Percentiles rank a stretch among this genome's conserved stretches.
Evolutionary conservation across 805 yeast genomes (phyloP).

Genomic region (Lipomyces japonicus): DNA sequence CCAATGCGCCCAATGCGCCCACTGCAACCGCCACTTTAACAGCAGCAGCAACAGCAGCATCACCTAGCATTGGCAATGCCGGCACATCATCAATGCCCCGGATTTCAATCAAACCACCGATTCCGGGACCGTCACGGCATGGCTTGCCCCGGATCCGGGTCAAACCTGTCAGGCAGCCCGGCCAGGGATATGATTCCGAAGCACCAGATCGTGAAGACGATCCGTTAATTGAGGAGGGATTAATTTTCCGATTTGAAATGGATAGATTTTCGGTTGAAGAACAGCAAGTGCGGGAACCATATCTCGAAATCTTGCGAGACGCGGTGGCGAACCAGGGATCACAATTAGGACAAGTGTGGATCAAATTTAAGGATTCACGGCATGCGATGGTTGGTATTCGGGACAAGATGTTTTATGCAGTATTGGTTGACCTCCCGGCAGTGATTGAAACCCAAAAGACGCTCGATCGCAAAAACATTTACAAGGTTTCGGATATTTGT

Average conservation of each 20-base stretch:
- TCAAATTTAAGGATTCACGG: constrained; percentile 78
- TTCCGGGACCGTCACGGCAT: constrained; percentile 7
- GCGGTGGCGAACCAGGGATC: constrained; percentile 43
- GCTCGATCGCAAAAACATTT: constrained; percentile 80
- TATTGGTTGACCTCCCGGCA: constrained; percentile 85
- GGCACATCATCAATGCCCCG: constrained; percentile 10
- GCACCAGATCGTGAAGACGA: constrained; percentile 96
- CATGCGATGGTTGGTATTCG: constrained; percentile 75
- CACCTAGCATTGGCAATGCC: background rate
- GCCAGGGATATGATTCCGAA: constrained; percentile 95
- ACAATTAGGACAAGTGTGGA: constrained; percentile 64
- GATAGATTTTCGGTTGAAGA: constrained; percentile 22
- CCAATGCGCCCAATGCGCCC: too few species aligned
- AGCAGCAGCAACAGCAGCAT: background rate
- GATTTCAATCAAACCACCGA: constrained; percentile 25
- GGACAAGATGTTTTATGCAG: constrained; percentile 71
- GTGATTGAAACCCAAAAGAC: constrained; percentile 83
- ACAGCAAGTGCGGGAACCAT: constrained; percentile 17
- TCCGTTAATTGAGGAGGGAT: constrained; percentile 84
- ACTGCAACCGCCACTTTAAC: background rate
- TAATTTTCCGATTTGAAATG: constrained; percentile 53
- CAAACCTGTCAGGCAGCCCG: constrained; percentile 67
- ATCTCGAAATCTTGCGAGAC: constrained; percentile 11
- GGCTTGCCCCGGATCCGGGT: constrained; percentile 48
- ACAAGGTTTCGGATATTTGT: constrained; percentile 78